Conservation (phyloP, 2,329 filamentous ascomycete species). For the Ascochyta clinopodiicola region DNA sequence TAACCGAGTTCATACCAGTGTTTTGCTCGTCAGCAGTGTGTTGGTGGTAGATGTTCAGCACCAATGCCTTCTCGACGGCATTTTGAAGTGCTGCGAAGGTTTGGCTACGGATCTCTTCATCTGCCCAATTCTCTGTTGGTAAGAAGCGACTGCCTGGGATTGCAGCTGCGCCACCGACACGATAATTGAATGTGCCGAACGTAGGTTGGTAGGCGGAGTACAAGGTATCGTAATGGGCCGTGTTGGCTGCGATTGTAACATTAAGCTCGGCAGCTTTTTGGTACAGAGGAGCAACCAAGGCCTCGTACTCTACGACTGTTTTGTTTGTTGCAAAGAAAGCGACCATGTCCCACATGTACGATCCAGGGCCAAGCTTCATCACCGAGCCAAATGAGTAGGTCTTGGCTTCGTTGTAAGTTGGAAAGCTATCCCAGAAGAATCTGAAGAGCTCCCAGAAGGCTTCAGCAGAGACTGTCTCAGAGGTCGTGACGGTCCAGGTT, state of each 20-base stretch:
- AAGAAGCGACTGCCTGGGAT: slow-evolving; percentile 46
- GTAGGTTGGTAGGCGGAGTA: slow-evolving; percentile 42
- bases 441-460: slow-evolving; percentile 39
- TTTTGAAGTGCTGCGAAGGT: slow-evolving; percentile 34
- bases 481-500: slow-evolving; percentile 39
- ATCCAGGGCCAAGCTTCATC: slow-evolving; percentile 29
- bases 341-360: slow-evolving; percentile 35
- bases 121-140: slow-evolving; percentile 40
- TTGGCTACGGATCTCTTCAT: slow-evolving; percentile 32
- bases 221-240: slow-evolving; percentile 33
- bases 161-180: slow-evolving; percentile 39
- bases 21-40: slow-evolving; percentile 27
- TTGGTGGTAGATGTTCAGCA: slow-evolving; percentile 37
- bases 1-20: slow-evolving; percentile 35
- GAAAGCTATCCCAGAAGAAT: slow-evolving; percentile 33
- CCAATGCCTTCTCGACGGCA: slow-evolving; percentile 30
- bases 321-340: slow-evolving; percentile 40
- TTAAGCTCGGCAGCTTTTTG: slow-evolving; percentile 29
- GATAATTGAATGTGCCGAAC: slow-evolving; percentile 30
- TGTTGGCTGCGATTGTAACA: slow-evolving; percentile 33
- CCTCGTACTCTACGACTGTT: slow-evolving; percentile 31
- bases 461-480: slow-evolving; percentile 36
- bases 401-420: slow-evolving; percentile 32
- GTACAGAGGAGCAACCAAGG: slow-evolving; percentile 33
- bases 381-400: slow-evolving; percentile 40